Evolutionary conservation across 73 alveolate genomes (phyloP).

Genomic region (Loxodes magnus): DNA sequence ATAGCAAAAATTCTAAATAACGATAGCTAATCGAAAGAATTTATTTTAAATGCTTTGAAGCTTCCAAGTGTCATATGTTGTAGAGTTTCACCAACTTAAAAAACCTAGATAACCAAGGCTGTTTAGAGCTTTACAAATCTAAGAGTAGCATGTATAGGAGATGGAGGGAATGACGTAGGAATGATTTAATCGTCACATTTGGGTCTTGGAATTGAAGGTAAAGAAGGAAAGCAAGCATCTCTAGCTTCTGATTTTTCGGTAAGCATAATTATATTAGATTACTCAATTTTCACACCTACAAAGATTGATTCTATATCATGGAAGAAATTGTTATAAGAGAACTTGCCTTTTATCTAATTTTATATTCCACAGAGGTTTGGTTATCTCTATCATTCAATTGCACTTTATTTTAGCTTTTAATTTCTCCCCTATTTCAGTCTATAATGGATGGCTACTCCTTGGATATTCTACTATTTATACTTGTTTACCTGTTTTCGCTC

Average conservation of each 20-base stretch:
- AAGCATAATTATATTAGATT: no score
- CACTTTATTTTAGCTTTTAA: slow-evolving; percentile 74
- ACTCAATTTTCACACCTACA: slow-evolving; percentile 57
- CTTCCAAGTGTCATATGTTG: slow-evolving; percentile 63
- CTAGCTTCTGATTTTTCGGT: slow-evolving; percentile 76
- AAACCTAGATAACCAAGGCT: slow-evolving; percentile 67
- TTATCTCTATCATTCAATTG: slow-evolving; percentile 76
- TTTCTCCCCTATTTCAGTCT: slow-evolving; percentile 89
- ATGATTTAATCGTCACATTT: slow-evolving; percentile 80
- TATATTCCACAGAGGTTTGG: slow-evolving; percentile 84
- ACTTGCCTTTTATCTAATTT: slow-evolving; percentile 44
- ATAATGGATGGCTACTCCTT: slow-evolving; percentile 86
- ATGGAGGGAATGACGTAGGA: slow-evolving; percentile 98
- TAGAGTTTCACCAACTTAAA: slow-evolving; percentile 91
- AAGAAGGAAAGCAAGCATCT: slow-evolving; percentile 90
- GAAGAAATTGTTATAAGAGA: slow-evolving; percentile 83
- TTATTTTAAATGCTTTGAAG: slow-evolving; percentile 24
- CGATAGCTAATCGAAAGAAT: slow-evolving; percentile 12
- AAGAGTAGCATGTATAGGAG: slow-evolving; percentile 87
- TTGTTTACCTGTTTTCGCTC: slow-evolving; percentile 79
- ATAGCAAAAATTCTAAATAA: slow-evolving; percentile 9
- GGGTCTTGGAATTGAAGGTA: slow-evolving; percentile 89
- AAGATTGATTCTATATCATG: slow-evolving; percentile 89
- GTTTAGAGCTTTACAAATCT: slow-evolving; percentile 48
- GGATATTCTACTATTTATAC: slow-evolving; percentile 95